phyloP scores from a whole-genome alignment of 2,329 filamentous ascomycete species.

The Trichoderma brevicompactum region DNA sequence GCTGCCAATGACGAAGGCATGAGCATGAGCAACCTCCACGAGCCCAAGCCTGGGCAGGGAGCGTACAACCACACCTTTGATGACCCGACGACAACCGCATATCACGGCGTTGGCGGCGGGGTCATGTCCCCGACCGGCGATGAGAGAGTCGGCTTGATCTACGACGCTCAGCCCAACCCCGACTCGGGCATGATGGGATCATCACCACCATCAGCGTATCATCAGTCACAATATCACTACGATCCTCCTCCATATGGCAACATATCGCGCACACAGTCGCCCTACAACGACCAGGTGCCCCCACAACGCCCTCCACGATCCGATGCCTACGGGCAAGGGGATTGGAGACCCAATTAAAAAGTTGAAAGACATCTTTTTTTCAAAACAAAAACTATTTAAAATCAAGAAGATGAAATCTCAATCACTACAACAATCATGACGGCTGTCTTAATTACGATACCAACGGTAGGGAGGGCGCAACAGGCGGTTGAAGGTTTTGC shows the following conservation, averaged over 20 bases:
- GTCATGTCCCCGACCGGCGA: constrained; percentile 36
- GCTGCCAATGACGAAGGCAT: constrained; percentile 41
- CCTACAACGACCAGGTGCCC: constrained; percentile 20
- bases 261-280: background rate
- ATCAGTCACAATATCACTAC: constrained; percentile 6
- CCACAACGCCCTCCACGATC: constrained; percentile 14
- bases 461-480: constrained; percentile 27
- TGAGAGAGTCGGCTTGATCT: constrained; percentile 52
- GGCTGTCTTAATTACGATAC: constrained; percentile 28
- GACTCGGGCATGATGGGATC: constrained; percentile 25
- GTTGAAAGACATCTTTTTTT: background rate
- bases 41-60: constrained; percentile 34
- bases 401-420: constrained; percentile 14
- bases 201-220: constrained; percentile 23
- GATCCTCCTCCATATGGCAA: constrained; percentile 18
- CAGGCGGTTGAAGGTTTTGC: constrained; percentile 21
- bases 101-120: constrained; percentile 30
- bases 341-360: constrained; percentile 7
- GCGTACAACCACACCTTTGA: constrained; percentile 17
- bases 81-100: constrained; percentile 30
- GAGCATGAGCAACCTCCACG: constrained; percentile 46
- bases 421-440: constrained; percentile 23
- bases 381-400: background rate
- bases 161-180: constrained; percentile 41
- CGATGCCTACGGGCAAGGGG: constrained; percentile 3